Evolutionary conservation across 768 basidiomycete species (phyloP), one percentile per base, ranked within the genome.

Genomic region (Trametes cingulata): DNA sequence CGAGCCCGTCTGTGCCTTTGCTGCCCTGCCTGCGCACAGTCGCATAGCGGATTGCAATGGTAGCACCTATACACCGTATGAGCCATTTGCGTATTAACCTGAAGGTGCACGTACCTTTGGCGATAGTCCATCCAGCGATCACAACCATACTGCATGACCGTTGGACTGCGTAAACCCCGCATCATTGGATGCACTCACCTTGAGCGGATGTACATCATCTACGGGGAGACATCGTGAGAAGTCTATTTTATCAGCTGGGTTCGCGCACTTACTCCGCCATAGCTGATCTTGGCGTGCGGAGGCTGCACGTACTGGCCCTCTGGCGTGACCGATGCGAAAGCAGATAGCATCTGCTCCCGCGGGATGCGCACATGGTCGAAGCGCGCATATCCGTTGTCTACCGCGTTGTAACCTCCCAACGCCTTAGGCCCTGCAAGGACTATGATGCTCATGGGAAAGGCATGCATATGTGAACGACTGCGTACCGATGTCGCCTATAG

Each of bases 121-220:
- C 90, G 24, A 85, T 82, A 0, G 75, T 67, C 85, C 85, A 88
- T 2, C 85, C 88, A 13, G 79, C 80, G n/a, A 64, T 52, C 0
- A 80, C 77, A 3, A 88, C 80, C 87, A 91, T 89, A 39, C 87
- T 90, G 52, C 13, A 49, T 1, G 33, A n/a, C n/a, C n/a, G n/a
- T n/a, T 4, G 19, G 29, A 37, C 56, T 22, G 56, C n/a, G n/a
- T n/a, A n/a, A 47, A 19, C 33, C 22, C 14, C 17, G 24, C 42
- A 1, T 3, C 20, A 7, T 41, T 12, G 12, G 12, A 10, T 35
- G 17, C 9, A 61, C 80, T 65, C 67, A 88, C 87, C 74, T 76
- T 25, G 88, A 81, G 13, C 88, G 84, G 51, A 89, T 87, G 68
- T 86, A 87, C 49, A 90, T 69, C 88, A 91, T 90, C 88, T 89